Base-by-base conservation (phyloP, 73 alveolate genomes). In the Blepharisma japonicum region DNA sequence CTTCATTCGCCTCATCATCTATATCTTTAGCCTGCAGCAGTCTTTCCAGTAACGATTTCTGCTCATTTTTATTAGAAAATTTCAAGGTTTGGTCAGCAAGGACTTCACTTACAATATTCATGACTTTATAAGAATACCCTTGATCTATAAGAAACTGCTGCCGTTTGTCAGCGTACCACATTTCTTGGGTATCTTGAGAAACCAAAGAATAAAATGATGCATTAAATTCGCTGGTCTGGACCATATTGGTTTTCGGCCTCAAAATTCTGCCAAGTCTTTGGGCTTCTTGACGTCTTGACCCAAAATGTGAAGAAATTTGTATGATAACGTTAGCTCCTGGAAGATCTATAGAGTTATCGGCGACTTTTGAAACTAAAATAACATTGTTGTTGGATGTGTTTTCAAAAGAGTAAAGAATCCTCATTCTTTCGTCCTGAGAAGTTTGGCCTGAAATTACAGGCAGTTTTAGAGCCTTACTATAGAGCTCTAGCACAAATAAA, bases 261-360 rank as follows among this genome's bases (percentile, higher is more conserved):
- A 96, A 81, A 71, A 96, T 96, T 56, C 99, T 88, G 23, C 99
- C 99, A 55, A 96, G 83, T 46, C 99, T 76, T 83, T 96, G 96
- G 0, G 99, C 98, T 81, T 96, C 99, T 83, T 96, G 96, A 79
- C 98, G 82, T 56, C 98, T 74, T 23, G 98, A 86, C 18, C 96
- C 99, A 76, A 89, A 94, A 83, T 94, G 98, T 0, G 98, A 94
- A 42, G 98, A 86, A 46, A 96, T 90, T 86, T 96, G 98, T 55
- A 96, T 93, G 80, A 96, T 94, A 32, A 96, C 99, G 77, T 89
- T 94, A 6, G 99, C 99, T 71, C 91, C 88, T 0, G 99, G 99
- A 46, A 96, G 70, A 86, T 96, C 99, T 56, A 96, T 96, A 48
- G 98, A 89, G 11, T 94, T 96, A 87, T 96, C 99, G 8, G 99